phyloP scores from a whole-genome alignment of 805 yeast species.

The Myxozyma neotropica region DNA sequence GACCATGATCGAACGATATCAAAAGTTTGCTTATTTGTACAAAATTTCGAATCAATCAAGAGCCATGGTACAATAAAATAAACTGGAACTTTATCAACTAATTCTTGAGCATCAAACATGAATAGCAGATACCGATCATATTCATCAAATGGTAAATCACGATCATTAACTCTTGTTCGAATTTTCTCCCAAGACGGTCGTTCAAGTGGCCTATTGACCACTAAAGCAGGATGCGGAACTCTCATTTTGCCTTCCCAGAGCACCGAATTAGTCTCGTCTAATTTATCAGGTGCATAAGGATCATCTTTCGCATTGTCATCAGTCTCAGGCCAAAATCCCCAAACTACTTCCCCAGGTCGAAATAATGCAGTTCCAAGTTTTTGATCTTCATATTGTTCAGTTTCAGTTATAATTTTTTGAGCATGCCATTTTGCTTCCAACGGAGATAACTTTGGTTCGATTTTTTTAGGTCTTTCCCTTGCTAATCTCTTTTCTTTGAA shows the following conservation, averaged over 20 bases:
- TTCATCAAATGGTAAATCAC: slow-evolving; percentile 4
- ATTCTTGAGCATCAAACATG: slow-evolving; percentile 5
- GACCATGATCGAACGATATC: slow-evolving; percentile 15
- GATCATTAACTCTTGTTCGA: background rate
- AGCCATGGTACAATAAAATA: slow-evolving; percentile 24
- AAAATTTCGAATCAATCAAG: background rate
- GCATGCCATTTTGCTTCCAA: slow-evolving; percentile 7
- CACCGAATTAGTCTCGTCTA: background rate
- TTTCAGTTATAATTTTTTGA: slow-evolving; percentile 7
- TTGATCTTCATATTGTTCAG: slow-evolving; percentile 12
- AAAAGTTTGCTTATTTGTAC: background rate
- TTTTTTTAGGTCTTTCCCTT: background rate
- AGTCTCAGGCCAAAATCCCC: slow-evolving; percentile 4
- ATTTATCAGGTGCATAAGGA: background rate
- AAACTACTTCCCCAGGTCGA: slow-evolving; percentile 29
- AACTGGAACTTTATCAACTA: slow-evolving; percentile 7
- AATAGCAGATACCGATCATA: slow-evolving; percentile 7
- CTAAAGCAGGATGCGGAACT: slow-evolving; percentile 23
- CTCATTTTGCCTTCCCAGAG: slow-evolving; percentile 8
- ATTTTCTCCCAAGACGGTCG: slow-evolving; percentile 1
- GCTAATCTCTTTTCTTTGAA: background rate
- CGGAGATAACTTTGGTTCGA: background rate
- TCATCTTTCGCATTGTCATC: background rate
- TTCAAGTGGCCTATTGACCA: slow-evolving; percentile 14
- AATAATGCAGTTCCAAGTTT: slow-evolving; percentile 19